Evolutionary conservation across 257 asterid species (phyloP).

Genomic region (Solanum dulcamara): DNA sequence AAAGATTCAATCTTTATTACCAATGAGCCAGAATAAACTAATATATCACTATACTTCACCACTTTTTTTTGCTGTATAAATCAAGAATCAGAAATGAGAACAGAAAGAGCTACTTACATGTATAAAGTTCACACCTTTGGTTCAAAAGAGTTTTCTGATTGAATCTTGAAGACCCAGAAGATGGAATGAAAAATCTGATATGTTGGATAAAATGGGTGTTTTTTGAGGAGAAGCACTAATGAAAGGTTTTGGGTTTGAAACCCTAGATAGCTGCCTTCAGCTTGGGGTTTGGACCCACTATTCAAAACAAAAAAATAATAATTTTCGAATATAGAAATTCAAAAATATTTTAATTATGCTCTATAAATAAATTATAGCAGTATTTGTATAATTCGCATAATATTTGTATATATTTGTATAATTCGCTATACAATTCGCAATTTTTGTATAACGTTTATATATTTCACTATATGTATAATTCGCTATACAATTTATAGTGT

Average conservation of each 20-base stretch:
- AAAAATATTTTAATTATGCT: no score
- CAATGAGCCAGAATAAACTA: not conserved
- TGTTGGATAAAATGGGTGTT: not conserved
- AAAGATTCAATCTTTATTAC: not conserved
- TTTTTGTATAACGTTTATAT: no score
- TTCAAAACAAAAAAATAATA: no score
- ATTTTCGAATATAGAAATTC: no score
- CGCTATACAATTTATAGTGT: no score
- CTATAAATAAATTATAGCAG: no score
- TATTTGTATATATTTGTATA: no score
- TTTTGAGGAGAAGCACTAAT: not conserved
- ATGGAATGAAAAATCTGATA: not conserved
- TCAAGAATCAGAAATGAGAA: not conserved
- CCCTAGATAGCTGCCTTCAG: constrained; percentile 12
- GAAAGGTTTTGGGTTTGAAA: constrained; percentile 8
- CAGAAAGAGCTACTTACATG: constrained; percentile 24
- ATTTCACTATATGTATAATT: no score
- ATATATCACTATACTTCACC: not conserved
- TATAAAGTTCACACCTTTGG: not conserved
- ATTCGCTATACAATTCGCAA: no score
- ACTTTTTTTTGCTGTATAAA: not conserved
- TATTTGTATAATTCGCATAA: no score
- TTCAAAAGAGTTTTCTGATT: not conserved
- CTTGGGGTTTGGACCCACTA: not conserved
- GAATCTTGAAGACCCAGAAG: constrained; percentile 7